These are phyloP conservation scores for Byssochlamys sp. DNA, from an alignment of 2,329 filamentous ascomycete species.

Conservation along the genomic window DNA sequence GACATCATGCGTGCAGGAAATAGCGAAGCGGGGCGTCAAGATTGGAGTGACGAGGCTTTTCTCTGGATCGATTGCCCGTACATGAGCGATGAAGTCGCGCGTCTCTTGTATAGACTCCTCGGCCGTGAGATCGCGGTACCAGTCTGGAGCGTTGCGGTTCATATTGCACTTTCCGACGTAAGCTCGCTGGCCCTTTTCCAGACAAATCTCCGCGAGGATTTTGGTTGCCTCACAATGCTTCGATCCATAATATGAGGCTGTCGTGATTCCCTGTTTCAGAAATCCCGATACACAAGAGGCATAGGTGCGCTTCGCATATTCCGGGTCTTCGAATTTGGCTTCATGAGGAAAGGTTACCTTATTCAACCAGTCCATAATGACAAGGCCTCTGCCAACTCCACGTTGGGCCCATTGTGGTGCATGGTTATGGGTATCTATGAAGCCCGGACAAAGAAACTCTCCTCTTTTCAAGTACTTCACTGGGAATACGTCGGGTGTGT, in stretches of 20 bases:
- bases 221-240: slow-evolving; percentile 20
- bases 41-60: slow-evolving; percentile 41
- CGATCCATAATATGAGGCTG: slow-evolving; percentile 28
- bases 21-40: slow-evolving; percentile 52
- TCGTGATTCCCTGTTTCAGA: slow-evolving; percentile 43
- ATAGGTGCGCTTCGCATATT: slow-evolving; percentile 47
- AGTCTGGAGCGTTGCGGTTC: slow-evolving; percentile 39
- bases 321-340: slow-evolving; percentile 47
- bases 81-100: slow-evolving; percentile 40
- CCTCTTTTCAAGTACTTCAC: slow-evolving; percentile 19
- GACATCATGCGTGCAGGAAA: slow-evolving; percentile 48
- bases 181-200: slow-evolving; percentile 24
- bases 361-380: slow-evolving; percentile 52
- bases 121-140: slow-evolving; percentile 41
- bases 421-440: slow-evolving; percentile 59
- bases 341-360: slow-evolving; percentile 57
- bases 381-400: slow-evolving; percentile 32
- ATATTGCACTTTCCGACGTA: slow-evolving; percentile 30
- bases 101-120: slow-evolving; percentile 44
- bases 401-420: slow-evolving; percentile 49
- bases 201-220: slow-evolving; percentile 25
- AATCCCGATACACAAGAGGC: slow-evolving; percentile 46
- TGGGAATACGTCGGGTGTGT: slow-evolving; percentile 16
- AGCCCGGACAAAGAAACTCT: slow-evolving; percentile 25
- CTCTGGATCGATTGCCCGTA: slow-evolving; percentile 38